Conservation (phyloP, 768 basidiomycete genomes). For the Mrakia frigida region DNA sequence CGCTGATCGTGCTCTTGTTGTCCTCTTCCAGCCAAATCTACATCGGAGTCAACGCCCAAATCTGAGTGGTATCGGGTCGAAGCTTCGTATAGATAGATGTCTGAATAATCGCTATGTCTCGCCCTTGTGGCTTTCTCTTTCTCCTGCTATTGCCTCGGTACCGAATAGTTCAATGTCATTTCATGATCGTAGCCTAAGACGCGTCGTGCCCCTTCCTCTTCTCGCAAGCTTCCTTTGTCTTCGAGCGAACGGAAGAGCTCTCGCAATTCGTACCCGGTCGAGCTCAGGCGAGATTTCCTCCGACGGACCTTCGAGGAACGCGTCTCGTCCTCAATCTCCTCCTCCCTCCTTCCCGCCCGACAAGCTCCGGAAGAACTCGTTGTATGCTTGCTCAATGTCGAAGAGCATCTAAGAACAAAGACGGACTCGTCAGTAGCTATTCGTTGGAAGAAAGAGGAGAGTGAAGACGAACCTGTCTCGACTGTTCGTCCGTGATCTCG, state of each 20-base stretch:
- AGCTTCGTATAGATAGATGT: neutral
- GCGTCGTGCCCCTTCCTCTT: too few relatives aligned
- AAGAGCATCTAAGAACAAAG: constrained; percentile 64
- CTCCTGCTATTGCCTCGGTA: neutral
- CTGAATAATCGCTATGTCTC: neutral
- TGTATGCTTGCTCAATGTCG: constrained; percentile 93
- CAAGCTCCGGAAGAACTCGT: constrained; percentile 66
- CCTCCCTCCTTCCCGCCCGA: constrained; percentile 30
- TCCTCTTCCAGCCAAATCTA: constrained; percentile 51
- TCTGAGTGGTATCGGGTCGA: constrained; percentile 45
- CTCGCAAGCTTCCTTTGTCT: too few relatives aligned
- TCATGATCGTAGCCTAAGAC: too few relatives aligned
- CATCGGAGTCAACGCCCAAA: constrained; percentile 56
- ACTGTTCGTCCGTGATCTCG: constrained; percentile 91
- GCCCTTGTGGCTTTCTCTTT: neutral
- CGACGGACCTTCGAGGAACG: too few relatives aligned
- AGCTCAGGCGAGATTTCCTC: too few relatives aligned
- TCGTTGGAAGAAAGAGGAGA: too few relatives aligned
- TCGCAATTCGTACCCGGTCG: too few relatives aligned
- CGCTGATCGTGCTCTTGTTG: neutral
- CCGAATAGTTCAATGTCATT: too few relatives aligned
- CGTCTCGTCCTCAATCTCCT: neutral
- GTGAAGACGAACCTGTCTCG: constrained; percentile 62
- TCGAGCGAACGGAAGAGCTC: too few relatives aligned
- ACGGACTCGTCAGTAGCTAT: neutral